phyloP scores from a whole-genome alignment of 441 rosid species.

The Populus hybrid region DNA sequence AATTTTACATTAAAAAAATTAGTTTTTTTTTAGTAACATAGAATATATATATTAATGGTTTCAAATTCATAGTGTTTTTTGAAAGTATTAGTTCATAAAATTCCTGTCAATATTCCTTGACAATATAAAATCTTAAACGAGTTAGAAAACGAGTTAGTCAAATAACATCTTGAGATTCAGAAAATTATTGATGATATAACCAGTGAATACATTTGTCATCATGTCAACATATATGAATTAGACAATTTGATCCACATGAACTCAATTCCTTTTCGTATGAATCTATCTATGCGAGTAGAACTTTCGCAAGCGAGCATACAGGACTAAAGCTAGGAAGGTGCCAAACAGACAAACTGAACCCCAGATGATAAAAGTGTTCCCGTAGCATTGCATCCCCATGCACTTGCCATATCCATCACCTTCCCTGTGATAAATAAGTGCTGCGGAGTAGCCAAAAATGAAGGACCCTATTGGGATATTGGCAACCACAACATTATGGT shows the following conservation, averaged over 20 bases:
- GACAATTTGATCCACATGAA: background rate
- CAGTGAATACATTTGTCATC: slow-evolving; percentile 13
- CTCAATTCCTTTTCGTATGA: background rate
- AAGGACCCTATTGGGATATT: slow-evolving; percentile 83
- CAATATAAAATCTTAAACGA: too few relatives aligned
- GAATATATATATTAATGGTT: too few relatives aligned
- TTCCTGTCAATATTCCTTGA: too few relatives aligned
- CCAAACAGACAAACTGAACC: slow-evolving; percentile 58
- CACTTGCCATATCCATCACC: slow-evolving; percentile 43
- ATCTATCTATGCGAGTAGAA: slow-evolving; percentile 22
- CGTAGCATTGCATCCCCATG: slow-evolving; percentile 60
- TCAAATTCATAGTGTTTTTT: too few relatives aligned
- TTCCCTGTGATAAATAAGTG: slow-evolving; percentile 48
- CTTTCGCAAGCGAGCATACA: slow-evolving; percentile 47
- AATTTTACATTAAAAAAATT: too few relatives aligned
- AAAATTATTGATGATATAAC: background rate
- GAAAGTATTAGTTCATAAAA: too few relatives aligned
- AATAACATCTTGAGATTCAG: too few relatives aligned
- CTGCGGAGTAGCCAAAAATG: slow-evolving; percentile 64
- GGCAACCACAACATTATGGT: slow-evolving; percentile 44
- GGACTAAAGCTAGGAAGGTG: slow-evolving; percentile 46
- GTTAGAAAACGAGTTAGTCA: too few relatives aligned
- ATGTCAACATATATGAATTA: slow-evolving; percentile 56
- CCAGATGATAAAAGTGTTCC: slow-evolving; percentile 61
- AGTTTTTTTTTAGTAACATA: too few relatives aligned